Base-by-base conservation (phyloP, 108 stramenopile species). In the Cylindrotheca fusiformis region DNA sequence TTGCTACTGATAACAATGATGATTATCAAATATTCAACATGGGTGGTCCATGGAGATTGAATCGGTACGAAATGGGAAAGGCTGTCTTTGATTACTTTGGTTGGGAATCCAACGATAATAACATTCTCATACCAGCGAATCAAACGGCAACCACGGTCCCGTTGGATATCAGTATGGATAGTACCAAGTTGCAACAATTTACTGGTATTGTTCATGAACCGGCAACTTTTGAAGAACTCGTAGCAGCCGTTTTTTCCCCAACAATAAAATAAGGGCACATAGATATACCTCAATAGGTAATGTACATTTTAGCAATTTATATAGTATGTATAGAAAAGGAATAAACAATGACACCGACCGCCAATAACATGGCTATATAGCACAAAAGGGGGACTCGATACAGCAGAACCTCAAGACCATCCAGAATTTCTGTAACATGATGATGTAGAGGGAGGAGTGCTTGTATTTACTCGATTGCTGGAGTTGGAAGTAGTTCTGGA, bases 91-190 rank as follows among this genome's bases (percentile, higher is more conserved):
- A 60, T 4, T 64, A 77, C 30, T 70, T 84, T 28, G 67, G 73
- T 22, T 78, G 74, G 30, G 74, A 67, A 21, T 20, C 48, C 14
- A n/a, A n/a, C n/a, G 53, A 63, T 26, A 21, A 26, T 4, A 36
- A 74, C 20, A n/a, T 63, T 25, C 41, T 82, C 8, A 33, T 51
- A 22, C 36, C 71, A 12, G 26, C 70, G 12, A 48, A 60, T 30
- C 70, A 76, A 69, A 48, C 77, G 4, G 60, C 72, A 3, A 31
- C 61, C 63, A 64, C 62, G 71, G 51, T 55, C 44, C 57, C 72
- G 52, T 76, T 88, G 48, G 87, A 92, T 52, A 92, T 92, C 50
- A 75, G 70, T 36, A 92, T 92, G 91, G 74, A 86, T 55, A 71
- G 76, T 33, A 32, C 32, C n/a, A 51, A 30, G 1, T 23, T 63